Base-by-base conservation (phyloP, 2,329 filamentous ascomycete genomes). In the Penicillium decumbens region DNA sequence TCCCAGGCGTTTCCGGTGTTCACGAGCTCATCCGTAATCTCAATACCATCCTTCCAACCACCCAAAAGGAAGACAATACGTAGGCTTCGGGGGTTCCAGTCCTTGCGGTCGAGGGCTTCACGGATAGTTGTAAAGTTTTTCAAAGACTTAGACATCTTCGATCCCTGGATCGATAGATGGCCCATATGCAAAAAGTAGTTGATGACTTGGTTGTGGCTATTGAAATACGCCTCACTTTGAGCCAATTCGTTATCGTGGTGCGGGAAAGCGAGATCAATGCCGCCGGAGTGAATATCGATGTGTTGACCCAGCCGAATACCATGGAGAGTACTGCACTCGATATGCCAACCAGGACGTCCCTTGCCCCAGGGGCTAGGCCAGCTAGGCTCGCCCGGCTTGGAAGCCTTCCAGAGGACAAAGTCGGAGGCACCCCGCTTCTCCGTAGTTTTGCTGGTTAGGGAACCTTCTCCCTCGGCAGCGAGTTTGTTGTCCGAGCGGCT, bases 121-220 rank as follows among this genome's bases (percentile, higher is more conserved):
- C 89, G 81, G 54, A 97, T 95, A 0, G 92, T 95, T 35, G 89
- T 89, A 70, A 96, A 96, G 69, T 96, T 97, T 75, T 97, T 96
- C 49, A 97, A 73, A 13, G 84, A 89, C 71, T 97, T 97, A 49
- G 87, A 92, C 92, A 97, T 97, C 70, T 97, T 97, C 20, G 85
- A 89, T 0, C 92, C 91, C 24, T 86, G 82, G 49, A 97, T 96
- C 5, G 84, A 87, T 41, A 96, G 73, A 67, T 97, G 92, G 0
- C 92, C 92, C 86, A 95, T 96, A 66, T 96, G 92, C 13, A 96
- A 67, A 72, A 96, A 97, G 72, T 96, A 95, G 66, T 93, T 95
- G 43, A 95, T 88, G 92, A 92, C 95, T 51, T 88, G 72, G 39
- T 65, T 65, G 41, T 70, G 69, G 38, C 73, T 68, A 13, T 62